Evolutionary conservation across 305 asterid genomes (phyloP), one percentile per base, ranked within the genome.

Genomic region (Nicotiana rustica): DNA sequence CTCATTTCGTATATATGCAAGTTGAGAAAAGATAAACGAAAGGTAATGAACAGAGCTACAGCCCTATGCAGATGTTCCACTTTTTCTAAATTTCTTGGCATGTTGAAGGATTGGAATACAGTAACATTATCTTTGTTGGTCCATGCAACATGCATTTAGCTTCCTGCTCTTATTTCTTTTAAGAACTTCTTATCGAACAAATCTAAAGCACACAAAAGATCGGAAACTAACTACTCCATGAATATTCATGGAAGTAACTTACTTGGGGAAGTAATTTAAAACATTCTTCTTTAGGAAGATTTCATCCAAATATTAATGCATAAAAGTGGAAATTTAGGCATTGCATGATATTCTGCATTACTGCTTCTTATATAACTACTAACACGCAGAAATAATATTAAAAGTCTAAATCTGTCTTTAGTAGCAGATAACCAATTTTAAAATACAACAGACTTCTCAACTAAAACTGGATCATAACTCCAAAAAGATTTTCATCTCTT

Each of bases 1-100:
- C 77, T 41, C n/a, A 70, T 70, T 70, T 41, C 59, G 47, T 55
- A 70, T 41, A 44, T 70, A n/a, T 35, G 21, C 60, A 44, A 69
- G 36, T 44, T 21, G 19, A 70, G 36, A 13, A 62, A n/a, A 21
- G 67, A 62, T 21, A 65, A 65, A 64, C 38, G 5, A 10, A 4
- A 25, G 38, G 3, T 64, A 25, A 25, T 64, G n/a, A 64, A 64
- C 38, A 64, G 38, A 25, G 69, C 21, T 64, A 64, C 9, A 65
- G n/a, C 5, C 10, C 31, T 65, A 29, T 12, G 41, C 70, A 65
- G n/a, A 65, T 3, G 14, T 65, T 65, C 70, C 5, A 31, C 69
- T 64, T 64, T 61, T 19, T 19, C 33, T 3, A 62, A 62, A 21
- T 21, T 21, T 62, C 17, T 62, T 10, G 67, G 35, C 36, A 21